Percentiles rank a stretch among this genome's conserved stretches.
Conservation (phyloP, 306 rosid species). For the Ormosia emarginata region DNA sequence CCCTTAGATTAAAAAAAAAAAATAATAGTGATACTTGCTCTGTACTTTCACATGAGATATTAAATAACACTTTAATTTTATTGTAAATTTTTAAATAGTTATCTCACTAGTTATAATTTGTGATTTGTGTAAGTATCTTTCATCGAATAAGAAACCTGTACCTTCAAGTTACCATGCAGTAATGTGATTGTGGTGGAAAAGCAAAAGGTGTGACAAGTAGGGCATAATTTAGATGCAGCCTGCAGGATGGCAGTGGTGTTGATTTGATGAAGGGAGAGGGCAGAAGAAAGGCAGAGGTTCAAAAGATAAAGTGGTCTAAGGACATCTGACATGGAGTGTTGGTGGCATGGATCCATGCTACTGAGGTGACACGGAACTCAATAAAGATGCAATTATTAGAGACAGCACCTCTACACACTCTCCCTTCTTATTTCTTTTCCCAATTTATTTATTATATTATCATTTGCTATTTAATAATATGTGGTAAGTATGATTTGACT, state of each 20-base stretch:
- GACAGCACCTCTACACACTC: conserved; percentile 18
- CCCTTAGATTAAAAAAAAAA: no score
- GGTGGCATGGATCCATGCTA: conserved; percentile 29
- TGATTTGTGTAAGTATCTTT: no score
- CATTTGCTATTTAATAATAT: neutral
- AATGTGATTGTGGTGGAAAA: conserved; percentile 2
- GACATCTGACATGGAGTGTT: conserved; percentile 24
- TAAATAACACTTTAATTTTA: no score
- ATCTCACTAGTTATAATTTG: no score
- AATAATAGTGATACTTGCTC: neutral
- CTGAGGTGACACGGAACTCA: conserved; percentile 56
- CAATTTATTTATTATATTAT: neutral
- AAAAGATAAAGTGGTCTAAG: conserved; percentile 29
- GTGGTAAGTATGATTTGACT: no score
- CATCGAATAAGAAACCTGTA: neutral
- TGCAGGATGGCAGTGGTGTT: conserved; percentile 1
- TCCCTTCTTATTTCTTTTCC: neutral
- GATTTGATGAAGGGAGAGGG: neutral
- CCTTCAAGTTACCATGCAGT: neutral
- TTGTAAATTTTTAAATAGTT: no score
- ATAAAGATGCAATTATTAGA: conserved; percentile 63
- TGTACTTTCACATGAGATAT: neutral
- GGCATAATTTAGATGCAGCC: neutral
- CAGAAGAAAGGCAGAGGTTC: neutral
- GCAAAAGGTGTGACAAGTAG: conserved; percentile 4